A percentile compares a stretch with the other conserved stretches of the same genome.
phyloP scores from a whole-genome alignment of 2,329 filamentous ascomycete genomes.

The Fusarium chuoi region DNA sequence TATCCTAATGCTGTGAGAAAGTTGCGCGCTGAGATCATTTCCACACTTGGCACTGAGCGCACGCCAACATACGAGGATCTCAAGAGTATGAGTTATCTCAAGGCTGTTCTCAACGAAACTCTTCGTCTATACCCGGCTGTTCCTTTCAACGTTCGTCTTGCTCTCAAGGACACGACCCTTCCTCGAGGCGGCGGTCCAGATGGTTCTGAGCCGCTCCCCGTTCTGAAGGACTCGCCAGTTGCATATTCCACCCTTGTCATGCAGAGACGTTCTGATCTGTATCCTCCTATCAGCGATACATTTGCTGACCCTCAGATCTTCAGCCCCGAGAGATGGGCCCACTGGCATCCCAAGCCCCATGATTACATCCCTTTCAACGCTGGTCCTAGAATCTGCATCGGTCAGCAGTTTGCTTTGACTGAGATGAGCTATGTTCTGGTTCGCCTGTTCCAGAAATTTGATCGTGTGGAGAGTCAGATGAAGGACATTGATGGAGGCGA shows the following conservation, averaged over 20 bases:
- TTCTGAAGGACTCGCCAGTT: conserved; percentile 73
- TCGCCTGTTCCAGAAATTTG: conserved; percentile 77
- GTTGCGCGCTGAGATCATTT: conserved; percentile 78
- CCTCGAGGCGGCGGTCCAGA: conserved; percentile 76
- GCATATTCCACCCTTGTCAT: conserved; percentile 76
- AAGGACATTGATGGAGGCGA: conserved; percentile 62
- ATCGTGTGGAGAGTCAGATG: conserved; percentile 69
- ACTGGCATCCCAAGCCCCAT: conserved; percentile 73
- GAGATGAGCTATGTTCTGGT: conserved; percentile 80
- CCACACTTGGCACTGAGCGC: conserved; percentile 70
- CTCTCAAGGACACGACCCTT: conserved; percentile 78
- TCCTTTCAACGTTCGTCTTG: conserved; percentile 80
- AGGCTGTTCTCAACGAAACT: conserved; percentile 78
- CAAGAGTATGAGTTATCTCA: conserved; percentile 87
- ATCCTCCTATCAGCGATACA: conserved; percentile 60
- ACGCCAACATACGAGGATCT: conserved; percentile 80
- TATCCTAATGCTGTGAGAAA: conserved; percentile 74
- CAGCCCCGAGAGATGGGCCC: conserved; percentile 73
- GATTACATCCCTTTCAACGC: conserved; percentile 81
- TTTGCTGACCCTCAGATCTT: conserved; percentile 63
- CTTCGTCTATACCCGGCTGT: conserved; percentile 82
- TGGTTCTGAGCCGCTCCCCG: conserved; percentile 68
- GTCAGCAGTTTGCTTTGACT: conserved; percentile 83
- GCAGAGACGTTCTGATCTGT: conserved; percentile 75
- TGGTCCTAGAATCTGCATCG: conserved; percentile 78